phyloP scores from a whole-genome alignment of 495 filamentous ascomycete genomes.

The Neurospora sp. region DNA sequence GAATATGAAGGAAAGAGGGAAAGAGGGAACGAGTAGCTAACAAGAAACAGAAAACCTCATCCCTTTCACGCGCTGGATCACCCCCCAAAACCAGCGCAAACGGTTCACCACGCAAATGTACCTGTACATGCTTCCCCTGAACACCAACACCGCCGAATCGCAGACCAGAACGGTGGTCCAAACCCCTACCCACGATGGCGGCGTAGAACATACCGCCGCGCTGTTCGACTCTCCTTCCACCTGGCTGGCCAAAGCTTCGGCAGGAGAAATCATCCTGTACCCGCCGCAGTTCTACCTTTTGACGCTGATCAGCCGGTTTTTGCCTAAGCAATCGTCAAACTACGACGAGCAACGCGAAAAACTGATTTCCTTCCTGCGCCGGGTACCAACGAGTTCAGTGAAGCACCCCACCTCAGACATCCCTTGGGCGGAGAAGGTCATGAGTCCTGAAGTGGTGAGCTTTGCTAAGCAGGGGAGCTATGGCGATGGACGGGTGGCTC shows the following conservation, averaged over 20 bases:
- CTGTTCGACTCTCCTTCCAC: conserved; percentile 57
- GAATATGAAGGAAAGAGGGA: background rate
- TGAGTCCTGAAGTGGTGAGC: conserved; percentile 53
- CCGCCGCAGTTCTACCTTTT: conserved; percentile 85
- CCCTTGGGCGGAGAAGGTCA: conserved; percentile 69
- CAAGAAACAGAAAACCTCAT: conserved; percentile 51
- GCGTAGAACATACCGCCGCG: conserved; percentile 73
- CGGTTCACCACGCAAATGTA: conserved; percentile 96
- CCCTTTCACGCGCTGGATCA: conserved; percentile 89
- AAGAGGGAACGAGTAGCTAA: background rate
- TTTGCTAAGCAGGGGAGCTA: conserved; percentile 29
- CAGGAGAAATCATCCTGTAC: conserved; percentile 68
- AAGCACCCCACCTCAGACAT: conserved; percentile 32
- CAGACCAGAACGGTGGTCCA: conserved; percentile 33
- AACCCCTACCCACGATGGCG: conserved; percentile 69
- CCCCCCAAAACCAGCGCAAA: conserved; percentile 57
- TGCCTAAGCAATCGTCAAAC: conserved; percentile 23
- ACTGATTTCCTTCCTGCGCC: conserved; percentile 48
- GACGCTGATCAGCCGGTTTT: conserved; percentile 50
- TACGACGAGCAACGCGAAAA: conserved; percentile 44
- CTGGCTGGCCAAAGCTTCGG: conserved; percentile 55
- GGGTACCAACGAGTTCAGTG: conserved; percentile 18
- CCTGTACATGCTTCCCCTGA: conserved; percentile 76
- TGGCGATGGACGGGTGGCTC: conserved; percentile 38
- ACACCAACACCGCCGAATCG: background rate